A percentile compares a stretch with the other conserved stretches of the same genome.
These are phyloP conservation scores for Lactuca saligna DNA, from an alignment of 129 eudicot genomes.

Conservation along the genomic window DNA sequence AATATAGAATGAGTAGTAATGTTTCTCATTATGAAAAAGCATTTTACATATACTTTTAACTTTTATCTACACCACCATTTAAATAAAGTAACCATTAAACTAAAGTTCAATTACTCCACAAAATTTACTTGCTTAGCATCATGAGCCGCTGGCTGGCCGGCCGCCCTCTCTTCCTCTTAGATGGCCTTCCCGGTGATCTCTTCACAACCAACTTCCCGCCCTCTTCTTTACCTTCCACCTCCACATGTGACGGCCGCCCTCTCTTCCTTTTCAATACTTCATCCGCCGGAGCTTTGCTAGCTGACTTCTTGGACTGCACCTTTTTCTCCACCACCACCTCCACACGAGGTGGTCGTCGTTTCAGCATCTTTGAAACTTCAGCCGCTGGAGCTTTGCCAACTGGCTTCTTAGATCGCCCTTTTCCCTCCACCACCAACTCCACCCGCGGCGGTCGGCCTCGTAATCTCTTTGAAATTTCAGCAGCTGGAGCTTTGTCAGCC, in stretches of 20 bases:
- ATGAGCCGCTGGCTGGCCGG: background rate
- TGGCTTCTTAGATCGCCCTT: background rate
- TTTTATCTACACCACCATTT: background rate
- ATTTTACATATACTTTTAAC: background rate
- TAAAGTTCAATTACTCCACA: background rate
- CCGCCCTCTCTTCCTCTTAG: background rate
- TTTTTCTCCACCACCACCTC: background rate
- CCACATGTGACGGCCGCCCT: background rate
- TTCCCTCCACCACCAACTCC: background rate
- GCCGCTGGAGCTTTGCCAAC: background rate
- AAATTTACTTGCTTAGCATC: background rate
- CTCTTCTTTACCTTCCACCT: background rate
- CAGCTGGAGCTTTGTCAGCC: background rate
- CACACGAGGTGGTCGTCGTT: background rate
- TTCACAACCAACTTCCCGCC: background rate
- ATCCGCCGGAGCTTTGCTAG: no score
- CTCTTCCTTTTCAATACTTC: background rate
- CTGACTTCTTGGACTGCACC: background rate
- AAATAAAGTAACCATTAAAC: no score
- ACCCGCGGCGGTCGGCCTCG: background rate
- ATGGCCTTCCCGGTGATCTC: constrained; percentile 10
- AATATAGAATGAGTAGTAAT: background rate
- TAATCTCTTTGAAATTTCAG: background rate
- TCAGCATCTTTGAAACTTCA: background rate
- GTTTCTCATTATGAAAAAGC: background rate